These are phyloP conservation scores for Dendrobium huoshanense DNA, from an alignment of 106 monocot species.

Conservation along the genomic window DNA sequence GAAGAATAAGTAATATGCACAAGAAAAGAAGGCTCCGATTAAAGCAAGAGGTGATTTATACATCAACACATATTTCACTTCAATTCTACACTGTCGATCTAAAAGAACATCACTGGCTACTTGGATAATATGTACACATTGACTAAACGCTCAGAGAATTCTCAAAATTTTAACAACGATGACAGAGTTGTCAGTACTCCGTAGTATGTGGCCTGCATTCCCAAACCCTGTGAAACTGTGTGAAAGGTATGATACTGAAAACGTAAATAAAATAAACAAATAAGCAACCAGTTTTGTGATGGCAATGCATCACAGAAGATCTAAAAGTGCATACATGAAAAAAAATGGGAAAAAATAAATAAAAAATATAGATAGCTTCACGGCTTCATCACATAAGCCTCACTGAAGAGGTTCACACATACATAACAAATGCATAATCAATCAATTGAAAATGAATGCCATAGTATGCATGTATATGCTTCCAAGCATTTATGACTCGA, in stretches of 20 bases:
- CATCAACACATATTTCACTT: neutral
- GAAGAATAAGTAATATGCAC: neutral
- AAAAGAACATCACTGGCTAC: neutral
- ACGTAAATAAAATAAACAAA: neutral
- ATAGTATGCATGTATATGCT: neutral
- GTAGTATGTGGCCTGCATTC: neutral
- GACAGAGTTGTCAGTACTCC: neutral
- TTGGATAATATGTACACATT: neutral
- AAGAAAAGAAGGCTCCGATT: neutral
- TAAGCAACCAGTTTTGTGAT: neutral
- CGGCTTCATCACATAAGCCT: neutral
- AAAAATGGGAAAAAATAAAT: too few species aligned
- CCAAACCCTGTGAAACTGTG: neutral
- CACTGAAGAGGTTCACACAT: constrained; percentile 35
- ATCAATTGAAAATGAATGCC: too few species aligned
- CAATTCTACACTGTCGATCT: neutral
- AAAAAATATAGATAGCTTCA: too few species aligned
- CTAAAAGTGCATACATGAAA: neutral
- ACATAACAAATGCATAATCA: neutral
- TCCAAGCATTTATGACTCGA: neutral
- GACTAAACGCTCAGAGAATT: neutral
- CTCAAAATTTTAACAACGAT: neutral
- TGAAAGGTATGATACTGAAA: neutral
- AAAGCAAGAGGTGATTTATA: neutral
- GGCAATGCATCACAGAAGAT: neutral